Percentiles rank a stretch among this genome's conserved stretches.
These are phyloP conservation scores for Bruguiera sexangula DNA, from an alignment of 345 rosid genomes.

Conservation along the genomic window DNA sequence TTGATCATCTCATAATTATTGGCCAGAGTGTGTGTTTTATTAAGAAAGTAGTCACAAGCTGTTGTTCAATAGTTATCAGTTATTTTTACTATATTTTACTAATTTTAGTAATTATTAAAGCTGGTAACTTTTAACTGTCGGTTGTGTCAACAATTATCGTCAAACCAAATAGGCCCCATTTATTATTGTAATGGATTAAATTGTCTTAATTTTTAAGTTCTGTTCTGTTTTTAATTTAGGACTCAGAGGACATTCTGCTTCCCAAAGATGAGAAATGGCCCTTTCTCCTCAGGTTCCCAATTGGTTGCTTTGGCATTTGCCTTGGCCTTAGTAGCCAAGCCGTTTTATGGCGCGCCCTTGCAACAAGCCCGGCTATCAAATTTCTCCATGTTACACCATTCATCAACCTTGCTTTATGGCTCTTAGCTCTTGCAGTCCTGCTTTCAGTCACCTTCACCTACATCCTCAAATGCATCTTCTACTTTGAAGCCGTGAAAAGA, in stretches of 20 bases:
- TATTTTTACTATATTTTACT: too few species aligned
- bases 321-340: constrained; percentile 92
- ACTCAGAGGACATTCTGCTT: constrained; percentile 74
- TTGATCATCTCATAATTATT: too few species aligned
- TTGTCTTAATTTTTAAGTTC: too few species aligned
- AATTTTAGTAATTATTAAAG: too few species aligned
- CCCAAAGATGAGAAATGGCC: constrained; percentile 93
- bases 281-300: constrained; percentile 87
- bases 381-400: constrained; percentile 65
- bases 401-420: constrained; percentile 72
- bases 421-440: constrained; percentile 52
- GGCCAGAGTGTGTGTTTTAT: too few species aligned
- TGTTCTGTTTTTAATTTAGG: constrained; percentile 33
- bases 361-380: constrained; percentile 66
- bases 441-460: constrained; percentile 61
- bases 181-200: too few species aligned
- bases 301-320: constrained; percentile 84
- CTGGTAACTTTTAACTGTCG: too few species aligned
- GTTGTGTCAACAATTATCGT: too few species aligned
- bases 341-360: constrained; percentile 69
- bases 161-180: too few species aligned
- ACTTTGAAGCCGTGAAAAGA: constrained; percentile 89
- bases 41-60: too few species aligned
- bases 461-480: constrained; percentile 76
- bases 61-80: too few species aligned